These are phyloP conservation scores for Ogataea polymorpha DNA, from an alignment of 805 yeast species.

Conservation along the genomic window DNA sequence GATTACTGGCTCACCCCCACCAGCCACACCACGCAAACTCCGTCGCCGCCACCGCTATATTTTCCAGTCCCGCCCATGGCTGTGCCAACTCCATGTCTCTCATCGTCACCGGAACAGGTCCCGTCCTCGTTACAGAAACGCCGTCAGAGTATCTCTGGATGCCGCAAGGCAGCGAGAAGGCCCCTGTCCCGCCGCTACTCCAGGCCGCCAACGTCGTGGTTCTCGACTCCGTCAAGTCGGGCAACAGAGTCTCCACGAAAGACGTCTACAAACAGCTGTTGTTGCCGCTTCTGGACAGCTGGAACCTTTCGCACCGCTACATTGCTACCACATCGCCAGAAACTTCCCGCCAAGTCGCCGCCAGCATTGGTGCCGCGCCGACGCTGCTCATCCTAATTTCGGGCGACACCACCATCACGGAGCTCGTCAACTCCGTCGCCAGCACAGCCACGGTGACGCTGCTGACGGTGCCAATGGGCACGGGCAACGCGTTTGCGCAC, in stretches of 20 bases:
- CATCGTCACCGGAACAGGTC: constrained; percentile 2
- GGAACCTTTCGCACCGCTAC: constrained; percentile 37
- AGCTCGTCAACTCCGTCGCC: constrained; percentile 54
- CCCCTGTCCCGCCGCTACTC: constrained; percentile 1
- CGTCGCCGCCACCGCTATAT: too few relatives aligned
- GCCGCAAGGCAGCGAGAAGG: not conserved
- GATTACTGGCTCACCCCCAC: not conserved
- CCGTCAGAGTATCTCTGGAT: constrained; percentile 4
- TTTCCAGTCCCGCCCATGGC: not conserved
- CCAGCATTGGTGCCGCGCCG: constrained; percentile 21
- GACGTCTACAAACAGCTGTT: constrained; percentile 43
- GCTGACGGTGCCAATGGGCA: constrained; percentile 66
- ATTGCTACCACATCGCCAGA: constrained; percentile 39
- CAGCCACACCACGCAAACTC: not conserved
- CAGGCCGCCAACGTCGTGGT: constrained; percentile 19
- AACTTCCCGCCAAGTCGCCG: constrained; percentile 42
- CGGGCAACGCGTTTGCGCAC: constrained; percentile 78
- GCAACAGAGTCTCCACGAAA: constrained; percentile 37
- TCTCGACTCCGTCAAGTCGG: constrained; percentile 51
- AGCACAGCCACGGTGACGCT: constrained; percentile 20
- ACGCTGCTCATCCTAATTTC: constrained; percentile 61
- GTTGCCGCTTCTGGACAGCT: constrained; percentile 42
- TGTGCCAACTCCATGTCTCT: constrained; percentile 1
- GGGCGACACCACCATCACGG: constrained; percentile 85
- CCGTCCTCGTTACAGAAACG: constrained; percentile 4